Evolutionary conservation across 257 asterid species (phyloP).

Genomic region (Scutellaria baicalensis): DNA sequence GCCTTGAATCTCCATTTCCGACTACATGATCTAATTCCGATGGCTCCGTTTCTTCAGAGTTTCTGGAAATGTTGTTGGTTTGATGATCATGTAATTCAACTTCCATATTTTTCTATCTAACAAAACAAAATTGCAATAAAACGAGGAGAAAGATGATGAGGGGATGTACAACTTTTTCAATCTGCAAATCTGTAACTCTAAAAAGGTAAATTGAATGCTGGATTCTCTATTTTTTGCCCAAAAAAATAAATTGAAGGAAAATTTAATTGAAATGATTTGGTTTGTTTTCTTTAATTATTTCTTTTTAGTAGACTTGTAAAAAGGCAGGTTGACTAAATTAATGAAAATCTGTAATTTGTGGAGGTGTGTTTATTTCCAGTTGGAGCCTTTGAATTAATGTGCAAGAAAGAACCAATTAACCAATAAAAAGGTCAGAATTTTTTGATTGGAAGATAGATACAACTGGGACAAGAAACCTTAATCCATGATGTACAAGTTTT

Average conservation of each 20-base stretch:
- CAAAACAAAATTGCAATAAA: background rate
- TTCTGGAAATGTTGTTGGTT: background rate
- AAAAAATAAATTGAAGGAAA: background rate
- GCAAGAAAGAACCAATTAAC: background rate
- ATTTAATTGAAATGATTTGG: too few species aligned
- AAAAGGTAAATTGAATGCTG: background rate
- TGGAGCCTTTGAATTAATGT: background rate
- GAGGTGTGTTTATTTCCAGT: background rate
- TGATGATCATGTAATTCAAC: slow-evolving; percentile 5
- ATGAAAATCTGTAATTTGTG: background rate
- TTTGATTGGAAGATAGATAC: slow-evolving; percentile 20
- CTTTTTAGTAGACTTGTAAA: background rate
- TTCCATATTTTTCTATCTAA: slow-evolving; percentile 6
- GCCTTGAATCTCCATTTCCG: background rate
- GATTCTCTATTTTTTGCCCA: background rate
- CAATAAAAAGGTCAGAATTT: slow-evolving; percentile 1
- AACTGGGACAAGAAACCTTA: background rate
- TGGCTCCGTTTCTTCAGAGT: background rate
- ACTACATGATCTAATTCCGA: background rate
- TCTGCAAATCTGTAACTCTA: background rate
- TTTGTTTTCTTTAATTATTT: too few species aligned
- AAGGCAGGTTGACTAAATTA: background rate
- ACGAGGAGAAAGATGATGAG: background rate
- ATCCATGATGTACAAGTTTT: background rate
- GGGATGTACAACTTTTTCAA: background rate